These are phyloP conservation scores for Bruguiera parviflora DNA, from an alignment of 345 rosid genomes.

Conservation along the genomic window DNA sequence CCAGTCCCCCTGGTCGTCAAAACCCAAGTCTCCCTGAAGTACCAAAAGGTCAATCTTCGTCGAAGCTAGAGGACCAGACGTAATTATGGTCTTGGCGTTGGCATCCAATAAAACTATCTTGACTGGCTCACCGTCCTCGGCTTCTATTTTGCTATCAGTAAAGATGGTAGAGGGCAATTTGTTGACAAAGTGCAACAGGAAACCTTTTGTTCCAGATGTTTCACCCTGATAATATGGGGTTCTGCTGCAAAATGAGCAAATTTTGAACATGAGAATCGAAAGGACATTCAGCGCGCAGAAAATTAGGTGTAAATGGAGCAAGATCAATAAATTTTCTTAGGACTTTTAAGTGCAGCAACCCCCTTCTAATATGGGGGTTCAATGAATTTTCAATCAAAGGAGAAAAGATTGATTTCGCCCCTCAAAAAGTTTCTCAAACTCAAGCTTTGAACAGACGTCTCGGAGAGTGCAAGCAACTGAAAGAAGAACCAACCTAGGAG, in stretches of 20 bases:
- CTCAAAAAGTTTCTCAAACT: too few species aligned
- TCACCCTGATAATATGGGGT: slow-evolving; percentile 24
- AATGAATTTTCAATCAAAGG: too few species aligned
- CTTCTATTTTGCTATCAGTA: slow-evolving; percentile 51
- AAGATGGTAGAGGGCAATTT: slow-evolving; percentile 41
- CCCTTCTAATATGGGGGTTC: too few species aligned
- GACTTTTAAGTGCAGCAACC: too few species aligned
- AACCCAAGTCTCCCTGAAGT: slow-evolving; percentile 57
- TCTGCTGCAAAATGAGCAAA: slow-evolving; percentile 15
- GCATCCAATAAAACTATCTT: slow-evolving; percentile 47
- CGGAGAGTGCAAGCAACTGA: neutral
- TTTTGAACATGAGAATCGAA: neutral
- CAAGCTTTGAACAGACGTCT: neutral
- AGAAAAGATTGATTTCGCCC: too few species aligned
- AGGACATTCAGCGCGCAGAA: neutral
- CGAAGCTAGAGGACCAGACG: slow-evolving; percentile 48
- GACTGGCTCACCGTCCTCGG: slow-evolving; percentile 43
- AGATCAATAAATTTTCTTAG: too few species aligned
- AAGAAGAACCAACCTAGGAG: slow-evolving; percentile 20
- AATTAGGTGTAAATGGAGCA: too few species aligned
- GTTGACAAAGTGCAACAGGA: slow-evolving; percentile 43
- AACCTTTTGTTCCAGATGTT: slow-evolving; percentile 31
- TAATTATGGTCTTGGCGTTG: slow-evolving; percentile 26
- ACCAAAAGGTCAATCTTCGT: slow-evolving; percentile 53
- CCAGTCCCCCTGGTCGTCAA: slow-evolving; percentile 51